These are phyloP conservation scores for Trametes sanguinea DNA, from an alignment of 768 basidiomycete genomes.

Conservation along the genomic window DNA sequence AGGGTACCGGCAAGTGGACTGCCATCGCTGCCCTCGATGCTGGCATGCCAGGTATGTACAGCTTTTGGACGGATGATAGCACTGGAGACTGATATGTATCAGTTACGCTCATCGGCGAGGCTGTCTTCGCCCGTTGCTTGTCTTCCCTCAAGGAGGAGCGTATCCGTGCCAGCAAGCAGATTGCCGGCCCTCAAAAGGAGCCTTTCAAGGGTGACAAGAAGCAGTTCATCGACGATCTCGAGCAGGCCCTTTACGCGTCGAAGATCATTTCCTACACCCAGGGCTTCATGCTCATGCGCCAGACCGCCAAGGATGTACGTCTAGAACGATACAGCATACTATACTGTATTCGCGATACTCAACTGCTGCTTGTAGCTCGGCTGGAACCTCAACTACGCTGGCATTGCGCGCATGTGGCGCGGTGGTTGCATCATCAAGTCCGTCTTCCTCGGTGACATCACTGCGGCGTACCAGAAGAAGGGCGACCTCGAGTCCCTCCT, in stretches of 20 bases:
- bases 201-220: conserved; percentile 97
- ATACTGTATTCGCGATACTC: neutral
- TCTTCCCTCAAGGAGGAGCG: conserved; percentile 98
- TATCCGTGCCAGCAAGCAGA: conserved; percentile 85
- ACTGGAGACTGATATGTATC: conserved; percentile 20
- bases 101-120: conserved; percentile 99
- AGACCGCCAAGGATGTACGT: conserved; percentile 89
- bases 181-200: conserved; percentile 89
- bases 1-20: conserved; percentile 99
- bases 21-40: conserved; percentile 95
- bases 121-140: conserved; percentile 97
- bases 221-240: conserved; percentile 98
- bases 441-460: conserved; percentile 94
- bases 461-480: conserved; percentile 87
- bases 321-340: neutral
- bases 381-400: conserved; percentile 97
- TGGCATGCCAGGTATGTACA: conserved; percentile 71
- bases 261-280: conserved; percentile 99
- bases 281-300: conserved; percentile 99
- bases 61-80: neutral
- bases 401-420: conserved; percentile 99
- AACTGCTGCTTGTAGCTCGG: conserved; percentile 43
- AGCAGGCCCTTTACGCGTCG: conserved; percentile 98
- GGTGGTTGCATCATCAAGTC: conserved; percentile 98
- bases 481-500: conserved; percentile 85